Conservation (phyloP, 2,329 filamentous ascomycete species). For the Ilyonectria sp. region DNA sequence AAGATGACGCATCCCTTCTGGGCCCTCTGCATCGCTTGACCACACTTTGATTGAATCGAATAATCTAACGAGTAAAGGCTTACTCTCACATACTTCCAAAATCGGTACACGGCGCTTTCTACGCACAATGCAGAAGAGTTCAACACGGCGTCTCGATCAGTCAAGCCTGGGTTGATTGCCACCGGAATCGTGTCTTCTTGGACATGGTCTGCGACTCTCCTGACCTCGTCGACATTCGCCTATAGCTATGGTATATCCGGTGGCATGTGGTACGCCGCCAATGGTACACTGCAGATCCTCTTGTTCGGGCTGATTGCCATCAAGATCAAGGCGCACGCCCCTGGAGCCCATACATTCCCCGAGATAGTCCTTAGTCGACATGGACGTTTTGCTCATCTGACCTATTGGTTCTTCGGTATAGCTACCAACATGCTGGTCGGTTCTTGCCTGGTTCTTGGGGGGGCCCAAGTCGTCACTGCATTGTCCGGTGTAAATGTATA, state of each 20-base stretch:
- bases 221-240: background rate
- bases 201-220: background rate
- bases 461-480: background rate
- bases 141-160: background rate
- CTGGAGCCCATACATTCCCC: background rate
- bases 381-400: background rate
- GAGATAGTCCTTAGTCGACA: background rate
- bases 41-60: background rate
- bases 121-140: background rate
- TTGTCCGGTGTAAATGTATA: background rate
- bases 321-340: background rate
- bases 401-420: background rate
- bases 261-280: background rate
- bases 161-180: background rate
- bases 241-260: background rate
- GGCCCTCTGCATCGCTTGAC: background rate
- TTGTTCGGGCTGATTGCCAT: background rate
- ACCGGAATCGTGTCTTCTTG: background rate
- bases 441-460: background rate
- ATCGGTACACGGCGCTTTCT: background rate
- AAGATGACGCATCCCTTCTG: background rate
- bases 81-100: background rate
- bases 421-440: background rate
- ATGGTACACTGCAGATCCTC: background rate
- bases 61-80: background rate